A percentile compares a stretch with the other conserved stretches of the same genome.
These are phyloP conservation scores for Ustilago esculenta DNA, from an alignment of 1,284 basidiomycete genomes.

Conservation along the genomic window DNA sequence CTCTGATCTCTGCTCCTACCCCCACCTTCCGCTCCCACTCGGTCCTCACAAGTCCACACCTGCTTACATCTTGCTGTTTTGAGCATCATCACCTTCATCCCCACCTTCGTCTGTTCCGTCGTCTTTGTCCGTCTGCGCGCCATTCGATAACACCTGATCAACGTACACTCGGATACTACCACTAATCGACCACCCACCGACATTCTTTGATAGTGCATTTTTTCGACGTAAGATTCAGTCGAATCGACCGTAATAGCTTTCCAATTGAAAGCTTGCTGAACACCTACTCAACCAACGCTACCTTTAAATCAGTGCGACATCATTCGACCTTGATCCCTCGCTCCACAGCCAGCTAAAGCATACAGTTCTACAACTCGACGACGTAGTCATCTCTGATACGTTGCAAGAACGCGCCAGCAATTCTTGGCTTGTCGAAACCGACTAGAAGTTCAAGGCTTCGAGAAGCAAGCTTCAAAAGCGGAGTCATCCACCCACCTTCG, in stretches of 20 bases:
- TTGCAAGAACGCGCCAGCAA: no score
- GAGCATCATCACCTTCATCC: constrained; percentile 14
- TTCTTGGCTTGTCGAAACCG: no score
- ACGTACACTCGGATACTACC: background rate
- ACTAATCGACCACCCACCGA: background rate
- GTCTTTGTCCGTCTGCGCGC: background rate
- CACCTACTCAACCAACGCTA: no score
- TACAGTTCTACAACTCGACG: no score
- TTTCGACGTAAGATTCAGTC: background rate
- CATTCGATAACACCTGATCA: background rate
- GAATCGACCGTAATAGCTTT: background rate
- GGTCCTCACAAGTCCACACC: no score
- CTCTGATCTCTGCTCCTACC: background rate
- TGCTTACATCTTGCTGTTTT: constrained; percentile 1
- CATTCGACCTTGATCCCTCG: no score
- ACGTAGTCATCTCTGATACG: no score
- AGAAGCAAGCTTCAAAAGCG: background rate
- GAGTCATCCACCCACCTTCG: background rate
- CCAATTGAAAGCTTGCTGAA: no score
- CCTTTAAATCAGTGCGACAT: no score
- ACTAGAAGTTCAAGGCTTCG: background rate
- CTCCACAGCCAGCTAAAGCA: no score
- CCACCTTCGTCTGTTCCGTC: constrained; percentile 11
- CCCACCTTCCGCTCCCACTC: constrained; percentile 8
- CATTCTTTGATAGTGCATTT: no score